Evolutionary conservation across 2,329 filamentous ascomycete genomes (phyloP), one percentile per base, ranked within the genome.

Genomic region (Bipolaris oryzae): DNA sequence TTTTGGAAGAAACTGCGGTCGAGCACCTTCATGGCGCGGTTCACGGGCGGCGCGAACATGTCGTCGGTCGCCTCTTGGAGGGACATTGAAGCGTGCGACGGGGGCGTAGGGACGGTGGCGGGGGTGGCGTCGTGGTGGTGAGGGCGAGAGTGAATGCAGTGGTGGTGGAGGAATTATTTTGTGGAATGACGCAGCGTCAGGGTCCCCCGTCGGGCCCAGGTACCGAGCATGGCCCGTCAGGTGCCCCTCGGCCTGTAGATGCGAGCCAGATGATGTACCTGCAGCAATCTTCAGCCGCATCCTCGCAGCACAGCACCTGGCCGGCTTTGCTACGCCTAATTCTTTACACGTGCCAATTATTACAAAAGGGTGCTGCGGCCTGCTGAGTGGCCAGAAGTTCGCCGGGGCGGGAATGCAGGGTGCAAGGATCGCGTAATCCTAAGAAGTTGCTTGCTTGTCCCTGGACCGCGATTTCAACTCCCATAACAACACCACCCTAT

Each of bases 1-100:
- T 89, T 91, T 50, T 85, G 82, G 80, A 98, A 98, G 62, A 96
- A 88, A 15, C 88, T 84, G 64, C 91, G 88, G 79, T 99, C 93
- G 62, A 99, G 86, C 47, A 85, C 84, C 72, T 87, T 87, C 80
- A 91, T 90, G 57, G 89, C 87, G 75, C 90, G 89, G 68, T 94
- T 89, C 57, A 92, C 82, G 21, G 93, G 92, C 44, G 92, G 91
- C 63, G 88, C 87, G 76, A 96, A 91, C 84, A 87, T 86, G 49
- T 71, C 68, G 59, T 53, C 43, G 20, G 78, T 58, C 48, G 64
- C 59, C 50, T 69, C 68, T 57, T 61, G 41, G 25, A 77, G 60
- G 49, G 66, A 63, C 73, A 74, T 74, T 35, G 58, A 53, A 34
- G 75, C 56, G 50, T 55, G 55, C 53, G 66, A 35, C 16, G 35